Percentiles rank a stretch among this genome's conserved stretches.
Evolutionary conservation across 2,329 filamentous ascomycete species (phyloP).

Genomic region (Pyricularia pennisetigena): DNA sequence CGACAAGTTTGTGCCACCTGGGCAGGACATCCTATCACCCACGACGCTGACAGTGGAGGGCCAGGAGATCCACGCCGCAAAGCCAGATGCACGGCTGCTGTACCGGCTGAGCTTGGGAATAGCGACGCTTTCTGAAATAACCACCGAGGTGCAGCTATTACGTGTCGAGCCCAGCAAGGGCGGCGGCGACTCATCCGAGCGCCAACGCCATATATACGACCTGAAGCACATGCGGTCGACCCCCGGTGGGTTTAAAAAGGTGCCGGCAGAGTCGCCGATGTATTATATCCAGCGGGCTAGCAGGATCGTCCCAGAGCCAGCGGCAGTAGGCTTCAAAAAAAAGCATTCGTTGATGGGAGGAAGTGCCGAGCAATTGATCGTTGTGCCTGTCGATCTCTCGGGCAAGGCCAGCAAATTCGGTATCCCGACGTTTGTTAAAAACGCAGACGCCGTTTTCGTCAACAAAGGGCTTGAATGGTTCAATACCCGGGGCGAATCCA

Average conservation of each 20-base stretch:
- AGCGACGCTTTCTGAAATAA: neutral
- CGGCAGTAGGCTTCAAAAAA: neutral
- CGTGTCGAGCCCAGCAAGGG: neutral
- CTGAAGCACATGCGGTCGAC: neutral
- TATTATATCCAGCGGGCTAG: neutral
- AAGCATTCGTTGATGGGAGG: neutral
- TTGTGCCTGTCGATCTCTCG: neutral
- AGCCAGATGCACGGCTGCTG: neutral
- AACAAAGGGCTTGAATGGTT: neutral
- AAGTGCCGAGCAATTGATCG: neutral
- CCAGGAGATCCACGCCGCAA: neutral
- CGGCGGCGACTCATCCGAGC: neutral
- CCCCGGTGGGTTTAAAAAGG: neutral
- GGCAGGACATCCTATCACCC: neutral
- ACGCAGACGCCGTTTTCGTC: neutral
- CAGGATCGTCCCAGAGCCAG: neutral
- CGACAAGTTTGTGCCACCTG: neutral
- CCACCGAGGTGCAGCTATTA: neutral
- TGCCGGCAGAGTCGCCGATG: neutral
- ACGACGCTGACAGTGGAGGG: neutral
- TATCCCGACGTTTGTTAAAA: neutral
- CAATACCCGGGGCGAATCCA: neutral
- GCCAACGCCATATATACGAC: neutral
- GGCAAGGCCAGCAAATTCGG: neutral
- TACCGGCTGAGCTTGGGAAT: neutral